phyloP scores from a whole-genome alignment of 2,329 filamentous ascomycete genomes.

The Fusarium napiforme region DNA sequence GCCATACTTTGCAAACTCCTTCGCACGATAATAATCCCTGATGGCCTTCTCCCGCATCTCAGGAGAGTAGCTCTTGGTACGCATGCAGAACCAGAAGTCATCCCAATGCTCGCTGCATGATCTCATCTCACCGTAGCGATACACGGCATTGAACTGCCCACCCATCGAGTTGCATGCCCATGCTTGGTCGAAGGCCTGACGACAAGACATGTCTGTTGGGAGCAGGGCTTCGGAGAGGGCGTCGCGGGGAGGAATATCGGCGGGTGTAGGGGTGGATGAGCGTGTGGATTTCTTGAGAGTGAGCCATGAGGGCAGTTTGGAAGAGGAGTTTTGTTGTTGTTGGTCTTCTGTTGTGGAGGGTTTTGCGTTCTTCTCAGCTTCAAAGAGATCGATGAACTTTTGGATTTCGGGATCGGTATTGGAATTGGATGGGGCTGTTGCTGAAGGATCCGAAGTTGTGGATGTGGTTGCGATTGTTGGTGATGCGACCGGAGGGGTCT shows the following conservation, averaged over 20 bases:
- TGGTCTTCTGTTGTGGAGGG: conserved; percentile 32
- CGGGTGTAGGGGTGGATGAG: conserved; percentile 36
- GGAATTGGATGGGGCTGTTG: conserved; percentile 35
- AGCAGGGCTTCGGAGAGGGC: conserved; percentile 75
- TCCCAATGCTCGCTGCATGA: conserved; percentile 87
- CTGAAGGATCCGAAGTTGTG: conserved; percentile 18
- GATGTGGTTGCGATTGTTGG: conserved; percentile 10
- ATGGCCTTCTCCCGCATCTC: conserved; percentile 71
- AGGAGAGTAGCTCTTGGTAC: conserved; percentile 72
- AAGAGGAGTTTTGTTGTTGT: conserved; percentile 40
- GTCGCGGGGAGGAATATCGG: conserved; percentile 48
- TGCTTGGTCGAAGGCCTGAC: conserved; percentile 88
- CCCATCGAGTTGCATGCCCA: conserved; percentile 94
- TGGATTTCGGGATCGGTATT: conserved; percentile 62
- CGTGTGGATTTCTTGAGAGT: conserved; percentile 48
- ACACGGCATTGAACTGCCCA: conserved; percentile 91
- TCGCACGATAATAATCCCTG: conserved; percentile 73
- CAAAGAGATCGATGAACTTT: conserved; percentile 63
- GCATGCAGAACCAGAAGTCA: conserved; percentile 99
- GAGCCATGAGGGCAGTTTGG: conserved; percentile 51
- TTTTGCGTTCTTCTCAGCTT: conserved; percentile 47
- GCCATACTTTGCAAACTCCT: conserved; percentile 72
- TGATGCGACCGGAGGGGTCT: conserved; percentile 37
- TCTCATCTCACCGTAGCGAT: conserved; percentile 82
- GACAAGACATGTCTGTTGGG: conserved; percentile 87